phyloP scores from a whole-genome alignment of 169 alveolate genomes.

The Pseudocohnilembus persalinus region DNA sequence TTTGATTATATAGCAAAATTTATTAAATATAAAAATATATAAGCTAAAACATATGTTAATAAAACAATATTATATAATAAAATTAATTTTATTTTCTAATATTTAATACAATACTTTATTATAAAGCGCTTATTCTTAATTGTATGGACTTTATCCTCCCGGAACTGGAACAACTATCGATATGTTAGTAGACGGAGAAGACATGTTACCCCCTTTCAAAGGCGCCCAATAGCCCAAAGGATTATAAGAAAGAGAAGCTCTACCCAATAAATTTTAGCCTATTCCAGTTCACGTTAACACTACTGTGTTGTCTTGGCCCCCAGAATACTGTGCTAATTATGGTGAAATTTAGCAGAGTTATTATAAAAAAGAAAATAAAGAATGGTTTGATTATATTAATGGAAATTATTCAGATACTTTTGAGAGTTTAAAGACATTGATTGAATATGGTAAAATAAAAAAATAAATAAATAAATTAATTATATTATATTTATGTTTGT shows the following conservation, averaged over 20 bases:
- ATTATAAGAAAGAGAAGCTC: background rate
- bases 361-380: background rate
- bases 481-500: background rate
- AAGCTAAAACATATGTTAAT: too few relatives aligned
- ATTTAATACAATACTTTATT: too few relatives aligned
- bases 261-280: background rate
- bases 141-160: background rate
- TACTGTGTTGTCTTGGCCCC: background rate
- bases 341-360: too few relatives aligned
- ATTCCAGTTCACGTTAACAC: background rate
- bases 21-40: too few relatives aligned
- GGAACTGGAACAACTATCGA: background rate
- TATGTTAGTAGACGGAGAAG: background rate
- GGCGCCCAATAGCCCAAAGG: background rate
- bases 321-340: background rate
- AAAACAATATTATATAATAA: too few relatives aligned
- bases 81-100: too few relatives aligned
- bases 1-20: background rate
- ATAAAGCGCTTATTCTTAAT: background rate
- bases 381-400: background rate
- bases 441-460: background rate
- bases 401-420: background rate
- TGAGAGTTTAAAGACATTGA: background rate
- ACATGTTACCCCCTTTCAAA: background rate
- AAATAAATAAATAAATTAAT: too few relatives aligned